Percentiles rank a stretch among this genome's conserved stretches.
Conservation (phyloP, 1,139 yeast genomes). For the Hyphopichia fennica region DNA sequence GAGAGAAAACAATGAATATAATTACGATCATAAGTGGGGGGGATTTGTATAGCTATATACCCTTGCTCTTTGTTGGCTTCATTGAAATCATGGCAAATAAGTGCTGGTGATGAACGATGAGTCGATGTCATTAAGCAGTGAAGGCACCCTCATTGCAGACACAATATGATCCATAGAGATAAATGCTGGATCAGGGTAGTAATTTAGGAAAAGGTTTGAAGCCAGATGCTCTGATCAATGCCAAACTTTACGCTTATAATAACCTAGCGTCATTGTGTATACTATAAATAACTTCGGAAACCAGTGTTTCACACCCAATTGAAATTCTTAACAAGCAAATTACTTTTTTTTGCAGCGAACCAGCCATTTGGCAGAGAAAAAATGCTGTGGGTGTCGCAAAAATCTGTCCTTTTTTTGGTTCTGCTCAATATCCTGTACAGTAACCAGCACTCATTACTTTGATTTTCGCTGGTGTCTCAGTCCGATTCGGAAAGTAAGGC, state of each 20-base stretch:
- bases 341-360: slow-evolving; percentile 1
- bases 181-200: not conserved
- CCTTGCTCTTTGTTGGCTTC: not conserved
- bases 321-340: not conserved
- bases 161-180: not conserved
- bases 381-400: not conserved
- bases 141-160: not conserved
- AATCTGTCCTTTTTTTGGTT: not conserved
- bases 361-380: not conserved
- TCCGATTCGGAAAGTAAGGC: not conserved
- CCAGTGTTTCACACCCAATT: not conserved
- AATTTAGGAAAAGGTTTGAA: not conserved
- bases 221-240: no score
- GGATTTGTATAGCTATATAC: not conserved
- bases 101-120: slow-evolving; percentile 1
- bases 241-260: not conserved
- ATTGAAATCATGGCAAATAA: no score
- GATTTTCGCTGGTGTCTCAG: not conserved
- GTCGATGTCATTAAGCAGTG: not conserved
- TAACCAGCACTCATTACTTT: not conserved
- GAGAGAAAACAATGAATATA: not conserved
- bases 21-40: not conserved
- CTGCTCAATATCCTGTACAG: not conserved
- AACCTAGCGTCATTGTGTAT: not conserved
- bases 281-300: not conserved